A percentile compares a stretch with the other conserved stretches of the same genome.
Evolutionary conservation across 306 rosid genomes (phyloP).

Genomic region (Calophaca sinica): DNA sequence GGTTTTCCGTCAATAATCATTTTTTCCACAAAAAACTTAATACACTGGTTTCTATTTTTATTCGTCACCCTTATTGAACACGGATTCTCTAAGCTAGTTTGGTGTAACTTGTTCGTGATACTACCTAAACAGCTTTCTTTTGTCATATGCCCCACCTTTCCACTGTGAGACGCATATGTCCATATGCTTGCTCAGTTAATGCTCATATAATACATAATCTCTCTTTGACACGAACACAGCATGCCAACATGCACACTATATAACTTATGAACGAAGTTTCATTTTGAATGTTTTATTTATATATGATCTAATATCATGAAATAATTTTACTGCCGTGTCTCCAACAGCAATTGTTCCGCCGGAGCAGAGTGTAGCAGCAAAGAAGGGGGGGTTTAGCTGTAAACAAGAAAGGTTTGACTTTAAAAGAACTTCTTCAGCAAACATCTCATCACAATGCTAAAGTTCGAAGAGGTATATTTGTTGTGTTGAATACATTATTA

Average conservation of each 20-base stretch:
- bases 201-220: background rate
- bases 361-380: conserved; percentile 89
- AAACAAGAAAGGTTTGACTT: conserved; percentile 87
- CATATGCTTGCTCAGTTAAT: background rate
- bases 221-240: background rate
- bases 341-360: conserved; percentile 83
- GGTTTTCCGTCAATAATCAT: too few relatives aligned
- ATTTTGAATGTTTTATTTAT: conserved; percentile 12
- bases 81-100: too few relatives aligned
- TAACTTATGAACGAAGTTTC: background rate
- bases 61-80: too few relatives aligned
- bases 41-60: too few relatives aligned
- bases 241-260: background rate
- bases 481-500: conserved; percentile 1
- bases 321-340: conserved; percentile 28
- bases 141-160: too few relatives aligned
- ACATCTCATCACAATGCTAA: conserved; percentile 81
- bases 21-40: too few relatives aligned
- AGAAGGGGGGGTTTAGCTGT: conserved; percentile 84
- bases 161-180: too few relatives aligned
- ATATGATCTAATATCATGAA: background rate
- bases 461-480: conserved; percentile 85
- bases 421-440: conserved; percentile 93
- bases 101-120: background rate
- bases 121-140: background rate